A percentile compares a stretch with the other conserved stretches of the same genome.
phyloP scores from a whole-genome alignment of 805 yeast genomes.

The Suhomyces tanzawaensis region DNA sequence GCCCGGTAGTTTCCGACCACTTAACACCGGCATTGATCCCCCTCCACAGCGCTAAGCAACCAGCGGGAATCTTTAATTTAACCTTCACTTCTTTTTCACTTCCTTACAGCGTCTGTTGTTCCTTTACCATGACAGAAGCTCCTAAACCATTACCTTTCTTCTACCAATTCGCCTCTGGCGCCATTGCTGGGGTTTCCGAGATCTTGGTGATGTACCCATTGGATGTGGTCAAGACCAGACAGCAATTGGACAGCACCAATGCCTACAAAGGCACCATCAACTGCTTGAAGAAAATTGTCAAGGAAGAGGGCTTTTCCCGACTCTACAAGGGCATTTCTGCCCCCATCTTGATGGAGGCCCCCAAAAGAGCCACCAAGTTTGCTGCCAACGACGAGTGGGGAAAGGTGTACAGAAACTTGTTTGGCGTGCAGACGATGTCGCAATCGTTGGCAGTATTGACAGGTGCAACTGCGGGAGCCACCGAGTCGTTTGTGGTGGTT shows the following conservation, averaged over 20 bases:
- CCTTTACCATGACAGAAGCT: constrained; percentile 3
- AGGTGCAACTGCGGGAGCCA: constrained; percentile 98
- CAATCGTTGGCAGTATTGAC: constrained; percentile 86
- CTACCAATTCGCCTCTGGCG: constrained; percentile 91
- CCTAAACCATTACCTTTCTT: constrained; percentile 61
- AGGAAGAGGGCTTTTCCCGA: constrained; percentile 78
- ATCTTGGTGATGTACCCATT: constrained; percentile 93
- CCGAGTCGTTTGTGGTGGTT: constrained; percentile 94
- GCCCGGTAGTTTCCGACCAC: background rate
- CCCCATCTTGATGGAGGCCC: constrained; percentile 98
- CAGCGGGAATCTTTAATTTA: background rate
- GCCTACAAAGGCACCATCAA: constrained; percentile 83
- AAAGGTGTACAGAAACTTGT: constrained; percentile 66
- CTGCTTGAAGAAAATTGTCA: constrained; percentile 78
- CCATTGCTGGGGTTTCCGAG: constrained; percentile 96
- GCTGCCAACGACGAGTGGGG: constrained; percentile 99
- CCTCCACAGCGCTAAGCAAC: too few relatives aligned
- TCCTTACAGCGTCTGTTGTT: background rate
- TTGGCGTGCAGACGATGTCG: constrained; percentile 67
- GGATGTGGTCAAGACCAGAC: constrained; percentile 95
- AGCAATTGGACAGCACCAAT: constrained; percentile 66
- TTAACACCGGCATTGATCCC: background rate
- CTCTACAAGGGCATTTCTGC: constrained; percentile 93
- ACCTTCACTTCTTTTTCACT: background rate
- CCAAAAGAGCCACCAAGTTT: constrained; percentile 97